Percentiles rank a stretch among this genome's conserved stretches.
Evolutionary conservation across 2,329 filamentous ascomycete genomes (phyloP).

Genomic region (Triangularia verruculosa): DNA sequence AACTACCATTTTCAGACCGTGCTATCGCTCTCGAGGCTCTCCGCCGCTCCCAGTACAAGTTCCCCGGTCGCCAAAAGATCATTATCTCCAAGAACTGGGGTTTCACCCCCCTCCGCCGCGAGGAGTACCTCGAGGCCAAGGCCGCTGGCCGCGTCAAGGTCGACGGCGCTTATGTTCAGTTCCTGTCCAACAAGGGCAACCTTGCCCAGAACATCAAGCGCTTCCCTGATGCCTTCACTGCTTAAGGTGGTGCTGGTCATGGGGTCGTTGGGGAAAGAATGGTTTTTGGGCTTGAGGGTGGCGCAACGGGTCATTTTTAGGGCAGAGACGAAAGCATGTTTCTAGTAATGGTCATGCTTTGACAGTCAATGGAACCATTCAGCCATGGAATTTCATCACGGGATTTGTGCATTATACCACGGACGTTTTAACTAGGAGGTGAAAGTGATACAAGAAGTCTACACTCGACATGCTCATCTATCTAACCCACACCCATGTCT

Average conservation of each 20-base stretch:
- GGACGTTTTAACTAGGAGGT: neutral
- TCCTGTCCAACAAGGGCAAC: slow-evolving; percentile 90
- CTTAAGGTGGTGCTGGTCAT: slow-evolving; percentile 44
- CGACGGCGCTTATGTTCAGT: slow-evolving; percentile 99
- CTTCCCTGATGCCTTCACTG: slow-evolving; percentile 87
- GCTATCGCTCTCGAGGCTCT: slow-evolving; percentile 95
- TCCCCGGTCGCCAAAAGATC: slow-evolving; percentile 99
- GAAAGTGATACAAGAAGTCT: neutral
- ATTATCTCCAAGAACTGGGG: slow-evolving; percentile 99
- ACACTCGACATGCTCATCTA: too few relatives aligned
- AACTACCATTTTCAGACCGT: slow-evolving; percentile 59
- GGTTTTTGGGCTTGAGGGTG: slow-evolving; percentile 32
- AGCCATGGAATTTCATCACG: slow-evolving; percentile 19
- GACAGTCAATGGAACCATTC: slow-evolving; percentile 31
- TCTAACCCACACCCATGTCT: too few relatives aligned
- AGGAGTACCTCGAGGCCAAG: slow-evolving; percentile 97
- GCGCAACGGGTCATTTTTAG: slow-evolving; percentile 32
- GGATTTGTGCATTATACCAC: neutral
- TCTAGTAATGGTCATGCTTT: slow-evolving; percentile 29
- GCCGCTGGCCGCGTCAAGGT: slow-evolving; percentile 89
- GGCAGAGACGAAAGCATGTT: slow-evolving; percentile 30
- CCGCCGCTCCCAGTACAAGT: slow-evolving; percentile 99
- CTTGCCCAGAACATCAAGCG: slow-evolving; percentile 84
- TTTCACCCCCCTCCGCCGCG: slow-evolving; percentile 96
- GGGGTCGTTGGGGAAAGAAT: slow-evolving; percentile 31